Evolutionary conservation across 139 green algal species (phyloP), one percentile per base, ranked within the genome.

Genomic region (Eudorina sp.): DNA sequence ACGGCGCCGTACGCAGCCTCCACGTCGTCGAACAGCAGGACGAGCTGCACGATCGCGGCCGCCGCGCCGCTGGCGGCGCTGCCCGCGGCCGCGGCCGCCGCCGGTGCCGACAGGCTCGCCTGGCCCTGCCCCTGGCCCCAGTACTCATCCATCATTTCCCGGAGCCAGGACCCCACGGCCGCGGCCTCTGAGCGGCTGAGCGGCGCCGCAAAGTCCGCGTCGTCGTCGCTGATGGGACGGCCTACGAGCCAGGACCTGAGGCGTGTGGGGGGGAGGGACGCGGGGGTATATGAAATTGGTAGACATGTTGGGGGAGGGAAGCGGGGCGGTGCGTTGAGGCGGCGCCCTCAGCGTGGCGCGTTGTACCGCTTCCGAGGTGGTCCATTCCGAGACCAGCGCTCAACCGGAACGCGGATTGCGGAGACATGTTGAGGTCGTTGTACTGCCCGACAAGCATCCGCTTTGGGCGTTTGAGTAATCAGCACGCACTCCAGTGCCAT

Each of bases 241-340:
- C 80, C 80, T n/a, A 86, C 60, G 41, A 86, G 58, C 60, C 62
- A 86, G 29, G 40, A 45, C 80, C 78, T 85, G 78, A 34, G 70
- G 70, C 21, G 25, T 38, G 70, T 23, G 36, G 13, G 11, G 48
- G 13, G 48, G 48, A 55, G 11, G 48, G 48, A 55, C 13, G 48
- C 48, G 13, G 11, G 48, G 48, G 11, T 55, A 13, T 9, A 55
- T 55, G 48, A 55, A 55, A 55, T n/a, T n/a, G n/a, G n/a, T n/a
- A n/a, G n/a, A n/a, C n/a, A n/a, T n/a, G n/a, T n/a, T n/a, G n/a
- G n/a, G n/a, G n/a, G n/a, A n/a, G n/a, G n/a, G n/a, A n/a, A n/a
- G n/a, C n/a, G n/a, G n/a, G n/a, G n/a, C n/a, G n/a, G n/a, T n/a
- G n/a, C n/a, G n/a, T n/a, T n/a, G n/a, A n/a, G n/a, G n/a, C n/a